Percentiles rank a stretch among this genome's conserved stretches.
Evolutionary conservation across 768 basidiomycete genomes (phyloP).

Genomic region (Galerina sulciceps): DNA sequence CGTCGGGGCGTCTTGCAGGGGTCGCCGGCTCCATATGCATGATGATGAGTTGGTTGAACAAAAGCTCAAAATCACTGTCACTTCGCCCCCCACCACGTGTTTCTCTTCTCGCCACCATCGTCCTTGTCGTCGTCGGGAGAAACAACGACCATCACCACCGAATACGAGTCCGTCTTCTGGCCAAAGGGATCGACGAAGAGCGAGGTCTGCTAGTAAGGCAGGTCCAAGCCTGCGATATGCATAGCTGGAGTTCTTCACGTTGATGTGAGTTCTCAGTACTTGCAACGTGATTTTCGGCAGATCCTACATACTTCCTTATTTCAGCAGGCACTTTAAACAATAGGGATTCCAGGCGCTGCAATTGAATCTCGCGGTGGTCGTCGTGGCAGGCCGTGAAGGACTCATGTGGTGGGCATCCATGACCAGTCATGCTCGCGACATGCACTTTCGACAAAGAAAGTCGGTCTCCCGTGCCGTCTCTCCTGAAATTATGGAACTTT

Average conservation of each 20-base stretch:
- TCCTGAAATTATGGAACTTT: slow-evolving; percentile 14
- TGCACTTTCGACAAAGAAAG: slow-evolving; percentile 27
- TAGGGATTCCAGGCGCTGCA: slow-evolving; percentile 4
- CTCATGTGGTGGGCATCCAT: slow-evolving; percentile 37
- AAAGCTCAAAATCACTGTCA: slow-evolving; percentile 1
- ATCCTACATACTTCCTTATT: slow-evolving; percentile 1
- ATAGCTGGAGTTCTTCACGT: slow-evolving; percentile 61
- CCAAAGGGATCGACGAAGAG: slow-evolving; percentile 43
- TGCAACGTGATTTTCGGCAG: not conserved
- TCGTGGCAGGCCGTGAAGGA: slow-evolving; percentile 30
- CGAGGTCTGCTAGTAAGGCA: slow-evolving; percentile 66
- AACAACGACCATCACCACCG: slow-evolving; percentile 22
- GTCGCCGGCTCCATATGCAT: slow-evolving; percentile 17
- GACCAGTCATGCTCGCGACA: slow-evolving; percentile 31
- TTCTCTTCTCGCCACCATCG: slow-evolving; percentile 21
- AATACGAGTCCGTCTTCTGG: slow-evolving; percentile 53
- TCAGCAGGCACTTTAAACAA: not conserved
- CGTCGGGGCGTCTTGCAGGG: slow-evolving; percentile 63
- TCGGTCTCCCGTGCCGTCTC: slow-evolving; percentile 15
- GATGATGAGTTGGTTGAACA: slow-evolving; percentile 9
- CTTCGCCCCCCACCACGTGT: slow-evolving; percentile 24
- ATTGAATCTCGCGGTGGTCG: slow-evolving; percentile 12
- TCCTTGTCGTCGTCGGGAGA: slow-evolving; percentile 13
- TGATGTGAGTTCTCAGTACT: slow-evolving; percentile 14
- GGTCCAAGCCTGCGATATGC: slow-evolving; percentile 51